A percentile compares a stretch with the other conserved stretches of the same genome.
Conservation (phyloP, 169 alveolate genomes). For the Eimeria mitis region DNA sequence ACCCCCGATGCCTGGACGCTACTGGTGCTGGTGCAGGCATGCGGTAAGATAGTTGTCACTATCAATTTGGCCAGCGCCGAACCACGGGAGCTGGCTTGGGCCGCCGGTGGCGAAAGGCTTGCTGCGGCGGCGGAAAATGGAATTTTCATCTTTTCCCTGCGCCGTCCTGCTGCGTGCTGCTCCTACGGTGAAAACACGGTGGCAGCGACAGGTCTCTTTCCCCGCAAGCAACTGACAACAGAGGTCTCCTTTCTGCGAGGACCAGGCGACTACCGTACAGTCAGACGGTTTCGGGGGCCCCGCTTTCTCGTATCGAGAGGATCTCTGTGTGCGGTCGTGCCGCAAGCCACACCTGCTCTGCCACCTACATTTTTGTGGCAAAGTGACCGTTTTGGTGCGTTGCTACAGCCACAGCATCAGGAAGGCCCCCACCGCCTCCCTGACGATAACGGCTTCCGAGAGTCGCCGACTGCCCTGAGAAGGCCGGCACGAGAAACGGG, state of each 20-base stretch:
- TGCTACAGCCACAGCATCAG: slow-evolving; percentile 34
- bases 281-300: slow-evolving; percentile 50
- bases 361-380: slow-evolving; percentile 21
- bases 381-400: slow-evolving; percentile 1
- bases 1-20: not conserved
- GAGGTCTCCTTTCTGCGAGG: slow-evolving; percentile 30
- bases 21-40: slow-evolving; percentile 24
- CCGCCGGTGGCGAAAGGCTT: slow-evolving; percentile 16
- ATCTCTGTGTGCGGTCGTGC: slow-evolving; percentile 44
- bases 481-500: slow-evolving; percentile 12
- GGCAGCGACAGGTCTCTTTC: slow-evolving; percentile 6
- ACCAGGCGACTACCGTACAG: not conserved
- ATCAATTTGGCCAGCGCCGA: slow-evolving; percentile 13
- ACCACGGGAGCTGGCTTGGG: slow-evolving; percentile 51
- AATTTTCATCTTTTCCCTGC: slow-evolving; percentile 20
- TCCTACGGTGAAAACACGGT: slow-evolving; percentile 35
- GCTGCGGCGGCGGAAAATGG: slow-evolving; percentile 22
- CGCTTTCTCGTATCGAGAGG: slow-evolving; percentile 22
- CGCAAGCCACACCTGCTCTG: slow-evolving; percentile 40
- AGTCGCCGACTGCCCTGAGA: not conserved
- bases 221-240: slow-evolving; percentile 18
- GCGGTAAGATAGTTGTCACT: slow-evolving; percentile 5
- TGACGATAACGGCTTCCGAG: not conserved
- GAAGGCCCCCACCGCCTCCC: slow-evolving; percentile 59
- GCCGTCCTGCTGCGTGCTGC: slow-evolving; percentile 32